Evolutionary conservation across 768 basidiomycete species (phyloP).

Genomic region (Amanita thiersii): DNA sequence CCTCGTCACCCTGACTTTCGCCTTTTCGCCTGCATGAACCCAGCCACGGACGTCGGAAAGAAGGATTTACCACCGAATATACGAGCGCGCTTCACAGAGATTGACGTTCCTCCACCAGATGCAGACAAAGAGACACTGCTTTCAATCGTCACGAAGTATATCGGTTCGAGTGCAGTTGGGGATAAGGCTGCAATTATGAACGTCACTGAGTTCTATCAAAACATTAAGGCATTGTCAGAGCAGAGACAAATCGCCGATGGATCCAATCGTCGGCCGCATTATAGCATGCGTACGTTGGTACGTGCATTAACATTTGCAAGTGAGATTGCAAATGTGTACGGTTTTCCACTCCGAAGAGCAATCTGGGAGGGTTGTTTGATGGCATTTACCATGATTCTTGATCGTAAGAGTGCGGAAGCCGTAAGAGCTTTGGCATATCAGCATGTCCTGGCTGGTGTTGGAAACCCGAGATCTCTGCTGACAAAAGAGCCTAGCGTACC

Average conservation of each 20-base stretch:
- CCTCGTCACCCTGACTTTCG: constrained; percentile 93
- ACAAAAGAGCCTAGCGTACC: constrained; percentile 58
- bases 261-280: constrained; percentile 87
- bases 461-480: constrained; percentile 72
- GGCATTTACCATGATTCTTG: constrained; percentile 96
- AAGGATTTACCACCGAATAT: constrained; percentile 92
- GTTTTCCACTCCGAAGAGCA: constrained; percentile 58
- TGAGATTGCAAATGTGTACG: constrained; percentile 68
- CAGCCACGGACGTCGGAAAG: constrained; percentile 97
- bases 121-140: constrained; percentile 85
- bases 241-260: constrained; percentile 84
- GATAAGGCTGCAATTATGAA: constrained; percentile 87
- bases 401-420: constrained; percentile 55
- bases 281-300: constrained; percentile 92
- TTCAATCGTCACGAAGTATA: constrained; percentile 82
- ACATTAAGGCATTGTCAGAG: constrained; percentile 70
- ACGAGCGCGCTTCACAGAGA: constrained; percentile 87
- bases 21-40: constrained; percentile 98
- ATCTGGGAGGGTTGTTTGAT: constrained; percentile 97
- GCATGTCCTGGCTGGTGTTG: constrained; percentile 70
- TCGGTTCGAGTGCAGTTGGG: constrained; percentile 72
- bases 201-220: constrained; percentile 82
- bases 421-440: constrained; percentile 67
- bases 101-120: constrained; percentile 93
- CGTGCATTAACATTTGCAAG: constrained; percentile 88